Percentiles rank a stretch among this genome's conserved stretches.
phyloP scores from a whole-genome alignment of 2,329 filamentous ascomycete species.

The Pyrenophora tritici-repentis region DNA sequence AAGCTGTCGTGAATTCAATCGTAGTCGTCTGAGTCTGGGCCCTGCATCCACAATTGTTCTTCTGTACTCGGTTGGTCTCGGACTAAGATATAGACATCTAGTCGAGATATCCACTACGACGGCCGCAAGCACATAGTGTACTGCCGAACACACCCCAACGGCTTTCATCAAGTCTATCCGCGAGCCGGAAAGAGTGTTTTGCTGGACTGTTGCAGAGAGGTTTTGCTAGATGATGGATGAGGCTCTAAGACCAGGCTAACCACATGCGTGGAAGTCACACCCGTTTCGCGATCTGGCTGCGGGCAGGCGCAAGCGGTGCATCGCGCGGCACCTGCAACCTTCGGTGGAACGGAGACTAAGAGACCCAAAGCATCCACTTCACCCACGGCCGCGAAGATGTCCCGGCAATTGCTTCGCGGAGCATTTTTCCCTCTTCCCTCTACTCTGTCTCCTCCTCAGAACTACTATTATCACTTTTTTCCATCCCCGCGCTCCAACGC shows the following conservation, averaged over 20 bases:
- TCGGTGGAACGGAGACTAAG: slow-evolving; percentile 27
- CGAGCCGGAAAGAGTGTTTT: background rate
- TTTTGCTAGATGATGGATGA: slow-evolving; percentile 15
- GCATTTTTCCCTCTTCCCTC: slow-evolving; percentile 8
- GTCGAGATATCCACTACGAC: too few species aligned
- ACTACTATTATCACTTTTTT: background rate
- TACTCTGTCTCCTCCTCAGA: background rate
- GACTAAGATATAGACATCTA: too few species aligned
- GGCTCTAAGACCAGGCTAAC: slow-evolving; percentile 3
- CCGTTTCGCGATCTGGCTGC: slow-evolving; percentile 7
- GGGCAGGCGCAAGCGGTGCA: slow-evolving; percentile 15
- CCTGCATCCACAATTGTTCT: background rate
- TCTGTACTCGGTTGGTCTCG: too few species aligned
- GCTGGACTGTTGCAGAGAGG: background rate
- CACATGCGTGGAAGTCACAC: slow-evolving; percentile 9
- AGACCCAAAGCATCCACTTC: slow-evolving; percentile 21
- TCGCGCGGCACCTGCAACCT: slow-evolving; percentile 8
- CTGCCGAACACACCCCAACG: too few species aligned
- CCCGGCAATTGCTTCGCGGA: slow-evolving; percentile 7
- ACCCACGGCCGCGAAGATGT: slow-evolving; percentile 24
- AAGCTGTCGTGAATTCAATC: background rate
- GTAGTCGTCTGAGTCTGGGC: background rate
- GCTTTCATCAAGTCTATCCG: too few species aligned
- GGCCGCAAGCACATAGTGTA: too few species aligned
- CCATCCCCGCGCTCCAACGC: slow-evolving; percentile 16